Conservation (phyloP, 164 flowering plant genomes). For the grape (Vitis vinifera) region ASM3070453v1 NC_081817.1:2682501-2683000, state of each 20-base stretch:
- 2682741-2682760: constrained; percentile 50
- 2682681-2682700: constrained; percentile 22
- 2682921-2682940: constrained; percentile 73
- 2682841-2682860: constrained; percentile 86
- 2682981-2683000: constrained; percentile 22
- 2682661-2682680: constrained; percentile 23
- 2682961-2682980: constrained; percentile 30
- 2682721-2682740: constrained; percentile 39
- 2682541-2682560: constrained; percentile 19
- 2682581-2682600: constrained; percentile 31
- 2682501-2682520: constrained; percentile 62
- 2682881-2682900: constrained; percentile 71
- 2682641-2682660: constrained; percentile 29
- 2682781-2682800: constrained; percentile 59
- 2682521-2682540: constrained; percentile 42
- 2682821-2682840: constrained; percentile 73
- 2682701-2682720: constrained; percentile 24
- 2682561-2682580: constrained; percentile 21
- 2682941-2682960: constrained; percentile 48
- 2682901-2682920: constrained; percentile 83
- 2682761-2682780: constrained; percentile 44
- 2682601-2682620: constrained; percentile 23
- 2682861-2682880: constrained; percentile 79
- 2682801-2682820: constrained; percentile 64
- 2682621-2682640: constrained; percentile 25